Evolutionary conservation across 768 basidiomycete species (phyloP), one percentile per base, ranked within the genome.

Genomic region (Tubosaeta sp.): DNA sequence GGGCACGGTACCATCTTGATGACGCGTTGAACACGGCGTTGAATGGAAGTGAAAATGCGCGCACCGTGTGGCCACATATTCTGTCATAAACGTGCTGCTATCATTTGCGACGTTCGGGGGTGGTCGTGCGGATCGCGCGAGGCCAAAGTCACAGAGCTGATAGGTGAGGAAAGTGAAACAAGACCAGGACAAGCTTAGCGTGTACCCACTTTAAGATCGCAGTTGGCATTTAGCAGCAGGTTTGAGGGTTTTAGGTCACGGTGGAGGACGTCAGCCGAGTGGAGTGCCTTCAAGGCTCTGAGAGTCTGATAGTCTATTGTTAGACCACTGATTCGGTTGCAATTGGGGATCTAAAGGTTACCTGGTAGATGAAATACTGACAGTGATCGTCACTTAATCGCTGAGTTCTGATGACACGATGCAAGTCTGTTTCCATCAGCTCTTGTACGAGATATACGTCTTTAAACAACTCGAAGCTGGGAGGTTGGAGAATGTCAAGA

Each of bases 281-380:
- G 95, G 2, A 97, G 79, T 0, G 94, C 94, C 68, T 99, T 99
- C 57, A 99, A 73, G 0, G 93, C 95, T 39, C 95, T 82, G 2
- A 97, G 80, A 1, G 93, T 93, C 84, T 91, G 49, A 25, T 44
- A 39, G 37, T 44, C 33, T 7, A 25, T 14, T 6, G 48, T 59
- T 16, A 59, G 53, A 33, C n/a, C 11, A 33, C 26, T 6, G 34
- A 16, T 39, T 39, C 32, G 51, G 48, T 25, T 42, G 37, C 45
- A 46, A 34, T 35, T 42, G 25, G 19, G 8, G 43, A 38, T 50
- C 59, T 39, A 44, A 35, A 52, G 67, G 73, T 46, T 55, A 84
- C 86, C 78, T 97, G 95, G 69, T 99, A 99, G 59, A 95, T 86
- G 66, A 99, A 97, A 69, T 99, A 99, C 71, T 98, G 93, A 60